phyloP scores from a whole-genome alignment of 768 basidiomycete genomes.

The Leucocoprinus sp. region DNA sequence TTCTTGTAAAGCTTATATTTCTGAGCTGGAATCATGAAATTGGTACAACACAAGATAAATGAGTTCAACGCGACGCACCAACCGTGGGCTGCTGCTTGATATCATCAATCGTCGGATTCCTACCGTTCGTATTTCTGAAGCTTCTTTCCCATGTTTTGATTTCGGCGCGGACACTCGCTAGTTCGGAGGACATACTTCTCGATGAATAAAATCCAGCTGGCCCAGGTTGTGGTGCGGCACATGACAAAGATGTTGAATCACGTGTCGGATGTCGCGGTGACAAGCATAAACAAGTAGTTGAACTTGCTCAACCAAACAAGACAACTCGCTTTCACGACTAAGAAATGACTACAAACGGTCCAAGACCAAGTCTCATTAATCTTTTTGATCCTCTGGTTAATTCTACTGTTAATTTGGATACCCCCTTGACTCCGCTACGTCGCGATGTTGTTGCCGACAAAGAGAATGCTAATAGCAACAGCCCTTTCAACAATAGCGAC shows the following conservation, averaged over 20 bases:
- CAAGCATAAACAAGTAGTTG: constrained; percentile 29
- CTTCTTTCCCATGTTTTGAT: constrained; percentile 74
- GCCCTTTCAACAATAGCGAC: constrained; percentile 15
- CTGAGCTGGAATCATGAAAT: constrained; percentile 38
- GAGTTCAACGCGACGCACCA: constrained; percentile 35
- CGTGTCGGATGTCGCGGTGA: constrained; percentile 25
- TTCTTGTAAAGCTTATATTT: constrained; percentile 82
- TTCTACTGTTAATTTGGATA: constrained; percentile 12
- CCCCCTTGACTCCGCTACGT: constrained; percentile 16
- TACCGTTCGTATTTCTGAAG: constrained; percentile 48
- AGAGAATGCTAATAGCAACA: constrained; percentile 29
- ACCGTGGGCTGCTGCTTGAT: constrained; percentile 55
- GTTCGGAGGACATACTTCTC: constrained; percentile 34
- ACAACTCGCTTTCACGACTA: constrained; percentile 10
- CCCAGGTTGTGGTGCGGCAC: constrained; percentile 1
- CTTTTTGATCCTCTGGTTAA: constrained; percentile 42
- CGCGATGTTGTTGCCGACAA: constrained; percentile 33
- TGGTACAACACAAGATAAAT: constrained; percentile 12
- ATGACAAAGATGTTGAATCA: constrained; percentile 7
- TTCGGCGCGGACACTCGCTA: constrained; percentile 50
- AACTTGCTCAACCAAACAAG: constrained; percentile 12
- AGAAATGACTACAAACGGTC: constrained; percentile 25
- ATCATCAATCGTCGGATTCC: constrained; percentile 60
- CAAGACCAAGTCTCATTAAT: constrained; percentile 37
- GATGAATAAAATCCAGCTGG: constrained; percentile 7